Percentiles rank a stretch among this genome's conserved stretches.
These are phyloP conservation scores for Kazachstania martiniae DNA, from an alignment of 805 yeast genomes.

Conservation along the genomic window DNA sequence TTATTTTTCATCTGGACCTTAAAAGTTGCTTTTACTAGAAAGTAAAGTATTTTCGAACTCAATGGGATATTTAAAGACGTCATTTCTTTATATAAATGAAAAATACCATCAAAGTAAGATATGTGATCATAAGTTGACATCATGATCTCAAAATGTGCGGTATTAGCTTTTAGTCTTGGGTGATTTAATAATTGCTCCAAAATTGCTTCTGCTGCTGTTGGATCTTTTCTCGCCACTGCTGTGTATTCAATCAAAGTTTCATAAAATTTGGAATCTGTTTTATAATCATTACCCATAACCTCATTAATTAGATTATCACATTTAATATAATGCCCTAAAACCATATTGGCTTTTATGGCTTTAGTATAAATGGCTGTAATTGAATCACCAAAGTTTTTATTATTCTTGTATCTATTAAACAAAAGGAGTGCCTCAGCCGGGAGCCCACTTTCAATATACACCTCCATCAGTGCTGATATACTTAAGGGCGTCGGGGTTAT, in stretches of 20 bases:
- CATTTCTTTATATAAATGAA: constrained; percentile 21
- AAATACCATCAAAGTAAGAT: constrained; percentile 20
- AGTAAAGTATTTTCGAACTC: constrained; percentile 22
- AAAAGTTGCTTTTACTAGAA: constrained; percentile 24
- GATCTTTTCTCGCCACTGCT: constrained; percentile 11
- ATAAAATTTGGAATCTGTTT: constrained; percentile 17
- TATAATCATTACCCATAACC: constrained; percentile 6
- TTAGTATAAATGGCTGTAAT: constrained; percentile 14
- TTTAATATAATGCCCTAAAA: constrained; percentile 5
- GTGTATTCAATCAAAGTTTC: constrained; percentile 12
- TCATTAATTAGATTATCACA: constrained; percentile 13
- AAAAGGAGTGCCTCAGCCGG: constrained; percentile 14
- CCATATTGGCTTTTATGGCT: constrained; percentile 16
- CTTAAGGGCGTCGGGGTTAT: constrained; percentile 21
- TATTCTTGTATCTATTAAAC: constrained; percentile 11
- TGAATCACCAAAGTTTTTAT: too few species aligned
- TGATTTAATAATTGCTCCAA: constrained; percentile 13
- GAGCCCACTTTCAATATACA: constrained; percentile 14
- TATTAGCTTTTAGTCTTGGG: constrained; percentile 8
- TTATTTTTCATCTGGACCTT: constrained; percentile 19
- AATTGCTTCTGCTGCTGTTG: constrained; percentile 12
- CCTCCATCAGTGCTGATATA: constrained; percentile 20
- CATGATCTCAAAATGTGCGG: constrained; percentile 22
- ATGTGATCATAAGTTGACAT: constrained; percentile 23
- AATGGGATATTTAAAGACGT: constrained; percentile 15